These are phyloP conservation scores for Wallacemonas rigidus DNA, from an alignment of 208 protist genomes.

Conservation along the genomic window DNA sequence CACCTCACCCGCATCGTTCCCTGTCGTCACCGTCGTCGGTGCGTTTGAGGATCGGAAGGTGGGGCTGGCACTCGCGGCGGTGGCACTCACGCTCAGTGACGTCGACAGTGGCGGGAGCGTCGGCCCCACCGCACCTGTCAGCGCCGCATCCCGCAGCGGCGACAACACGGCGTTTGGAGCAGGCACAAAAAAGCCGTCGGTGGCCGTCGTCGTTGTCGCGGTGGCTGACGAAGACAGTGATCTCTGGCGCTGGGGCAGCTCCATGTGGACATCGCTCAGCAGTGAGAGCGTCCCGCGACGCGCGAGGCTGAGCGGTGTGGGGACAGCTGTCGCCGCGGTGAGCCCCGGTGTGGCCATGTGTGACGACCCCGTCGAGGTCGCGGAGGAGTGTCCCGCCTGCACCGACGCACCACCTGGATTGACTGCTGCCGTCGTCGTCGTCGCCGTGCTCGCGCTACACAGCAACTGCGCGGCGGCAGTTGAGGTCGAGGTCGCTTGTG, in stretches of 20 bases:
- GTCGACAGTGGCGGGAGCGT: not conserved
- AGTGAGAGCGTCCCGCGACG: not conserved
- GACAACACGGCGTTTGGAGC: not conserved
- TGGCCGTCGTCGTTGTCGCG: not conserved
- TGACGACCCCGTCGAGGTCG: not conserved
- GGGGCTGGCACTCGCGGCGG: not conserved
- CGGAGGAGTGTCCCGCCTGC: not conserved
- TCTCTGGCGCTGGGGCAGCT: not conserved
- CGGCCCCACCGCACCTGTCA: not conserved
- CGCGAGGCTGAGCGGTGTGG: no score
- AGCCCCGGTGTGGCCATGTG: not conserved
- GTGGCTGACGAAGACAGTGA: not conserved
- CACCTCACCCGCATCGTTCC: not conserved
- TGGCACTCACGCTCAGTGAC: not conserved
- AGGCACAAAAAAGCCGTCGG: not conserved
- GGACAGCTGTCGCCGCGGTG: no score
- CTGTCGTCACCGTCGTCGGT: not conserved
- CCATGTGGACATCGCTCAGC: slow-evolving; percentile 2
- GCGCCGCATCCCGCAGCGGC: not conserved
- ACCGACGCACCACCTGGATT: not conserved
- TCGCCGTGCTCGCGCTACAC: not conserved
- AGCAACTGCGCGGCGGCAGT: no score
- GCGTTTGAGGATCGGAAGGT: not conserved
- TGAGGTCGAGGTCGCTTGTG: no score
- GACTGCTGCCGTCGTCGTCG: not conserved